phyloP scores from a whole-genome alignment of 495 filamentous ascomycete genomes.

The Podospora anserina region DNA sequence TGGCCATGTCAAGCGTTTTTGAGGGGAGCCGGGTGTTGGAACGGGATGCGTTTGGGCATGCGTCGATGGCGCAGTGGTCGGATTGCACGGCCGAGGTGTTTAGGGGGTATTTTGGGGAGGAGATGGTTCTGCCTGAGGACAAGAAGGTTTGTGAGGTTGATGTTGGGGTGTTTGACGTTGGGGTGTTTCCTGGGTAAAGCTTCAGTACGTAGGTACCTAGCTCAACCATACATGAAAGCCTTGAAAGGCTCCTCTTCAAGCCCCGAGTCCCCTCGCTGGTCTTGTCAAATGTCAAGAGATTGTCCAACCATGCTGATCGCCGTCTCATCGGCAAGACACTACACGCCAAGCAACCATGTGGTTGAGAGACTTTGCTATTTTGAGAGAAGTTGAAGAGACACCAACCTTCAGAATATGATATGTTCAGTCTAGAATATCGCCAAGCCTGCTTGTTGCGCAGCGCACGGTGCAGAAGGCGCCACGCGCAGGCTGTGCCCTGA shows the following conservation, averaged over 20 bases:
- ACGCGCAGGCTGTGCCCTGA: neutral
- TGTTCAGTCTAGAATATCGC: neutral
- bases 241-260: too few relatives aligned
- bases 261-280: neutral
- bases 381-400: neutral
- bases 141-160: slow-evolving; percentile 14
- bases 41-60: slow-evolving; percentile 13
- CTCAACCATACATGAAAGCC: too few relatives aligned
- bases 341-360: neutral
- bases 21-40: slow-evolving; percentile 52
- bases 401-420: neutral
- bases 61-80: slow-evolving; percentile 9
- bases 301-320: neutral
- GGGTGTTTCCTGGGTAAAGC: neutral
- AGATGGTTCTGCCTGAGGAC: slow-evolving; percentile 5
- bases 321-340: neutral
- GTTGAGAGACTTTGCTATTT: neutral
- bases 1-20: slow-evolving; percentile 50
- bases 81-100: slow-evolving; percentile 3
- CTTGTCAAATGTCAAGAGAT: neutral
- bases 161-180: neutral
- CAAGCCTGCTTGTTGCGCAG: neutral
- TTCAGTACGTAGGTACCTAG: too few relatives aligned
- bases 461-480: neutral
- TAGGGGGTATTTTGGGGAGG: slow-evolving; percentile 12